A percentile compares a stretch with the other conserved stretches of the same genome.
phyloP scores from a whole-genome alignment of 257 asterid species.

The Thymus mandschuricus region DNA sequence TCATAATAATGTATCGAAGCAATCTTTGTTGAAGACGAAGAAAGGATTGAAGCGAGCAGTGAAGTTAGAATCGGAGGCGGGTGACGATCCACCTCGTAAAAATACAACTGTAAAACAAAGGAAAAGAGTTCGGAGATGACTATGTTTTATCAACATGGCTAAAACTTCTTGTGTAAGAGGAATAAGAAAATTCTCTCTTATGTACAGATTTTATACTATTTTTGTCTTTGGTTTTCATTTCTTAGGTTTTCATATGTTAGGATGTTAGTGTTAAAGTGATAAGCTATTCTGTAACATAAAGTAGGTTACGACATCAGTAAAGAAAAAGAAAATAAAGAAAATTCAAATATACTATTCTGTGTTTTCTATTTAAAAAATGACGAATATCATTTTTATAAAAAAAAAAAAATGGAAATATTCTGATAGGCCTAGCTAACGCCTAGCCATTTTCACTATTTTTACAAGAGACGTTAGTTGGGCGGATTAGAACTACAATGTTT shows the following conservation, averaged over 20 bases:
- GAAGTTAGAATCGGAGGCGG: constrained; percentile 38
- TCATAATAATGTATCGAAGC: constrained; percentile 30
- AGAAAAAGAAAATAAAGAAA: too few relatives aligned
- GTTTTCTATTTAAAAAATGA: too few relatives aligned
- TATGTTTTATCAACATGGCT: not conserved
- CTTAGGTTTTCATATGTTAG: not conserved
- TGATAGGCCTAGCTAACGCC: too few relatives aligned
- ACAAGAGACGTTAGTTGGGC: too few relatives aligned
- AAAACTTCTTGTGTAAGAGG: not conserved
- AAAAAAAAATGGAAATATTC: too few relatives aligned
- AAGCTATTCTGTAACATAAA: too few relatives aligned
- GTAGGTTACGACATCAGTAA: too few relatives aligned
- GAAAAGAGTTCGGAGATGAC: constrained; percentile 52
- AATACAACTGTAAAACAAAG: constrained; percentile 41
- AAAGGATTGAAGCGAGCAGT: constrained; percentile 50
- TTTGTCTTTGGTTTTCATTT: not conserved
- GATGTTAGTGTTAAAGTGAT: too few relatives aligned
- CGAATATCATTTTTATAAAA: too few relatives aligned
- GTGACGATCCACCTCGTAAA: constrained; percentile 39
- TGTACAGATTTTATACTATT: not conserved
- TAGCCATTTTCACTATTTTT: too few relatives aligned
- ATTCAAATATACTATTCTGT: too few relatives aligned
- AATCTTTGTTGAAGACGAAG: constrained; percentile 38
- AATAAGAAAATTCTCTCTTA: not conserved
- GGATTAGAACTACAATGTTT: too few relatives aligned